phyloP scores from a whole-genome alignment of 2,329 filamentous ascomycete genomes.

The Pseudopyricularia cyperi region DNA sequence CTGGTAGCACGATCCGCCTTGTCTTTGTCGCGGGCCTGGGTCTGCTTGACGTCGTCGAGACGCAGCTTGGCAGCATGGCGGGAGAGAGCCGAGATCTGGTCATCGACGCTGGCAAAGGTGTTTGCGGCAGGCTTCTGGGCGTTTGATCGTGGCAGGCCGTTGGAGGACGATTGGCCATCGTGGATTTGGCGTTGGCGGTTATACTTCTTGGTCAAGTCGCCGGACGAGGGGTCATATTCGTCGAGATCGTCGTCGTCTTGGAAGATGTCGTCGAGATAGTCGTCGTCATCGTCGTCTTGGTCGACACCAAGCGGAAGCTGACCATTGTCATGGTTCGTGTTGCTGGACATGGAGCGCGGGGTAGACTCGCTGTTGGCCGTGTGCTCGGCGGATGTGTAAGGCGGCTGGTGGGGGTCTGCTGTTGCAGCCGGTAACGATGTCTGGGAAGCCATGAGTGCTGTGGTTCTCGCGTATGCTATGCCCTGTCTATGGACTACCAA shows the following conservation, averaged over 20 bases:
- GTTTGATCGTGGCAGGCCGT: conserved; percentile 54
- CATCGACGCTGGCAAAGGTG: conserved; percentile 67
- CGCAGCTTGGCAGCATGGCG: conserved; percentile 78
- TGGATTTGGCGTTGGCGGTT: conserved; percentile 65
- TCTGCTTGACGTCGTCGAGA: conserved; percentile 51
- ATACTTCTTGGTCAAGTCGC: conserved; percentile 74
- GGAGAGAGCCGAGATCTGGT: conserved; percentile 74
- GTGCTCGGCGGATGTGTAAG: conserved; percentile 28
- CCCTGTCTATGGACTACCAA: neutral
- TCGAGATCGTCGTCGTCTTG: conserved; percentile 36
- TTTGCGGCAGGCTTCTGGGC: conserved; percentile 70
- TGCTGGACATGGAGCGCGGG: conserved; percentile 5
- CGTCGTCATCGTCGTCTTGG: conserved; percentile 23
- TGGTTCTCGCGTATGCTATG: neutral
- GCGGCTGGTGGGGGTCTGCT: conserved; percentile 29
- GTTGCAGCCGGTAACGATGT: neutral
- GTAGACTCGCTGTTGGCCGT: conserved; percentile 20
- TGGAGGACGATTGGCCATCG: conserved; percentile 20
- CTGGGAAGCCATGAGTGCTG: neutral
- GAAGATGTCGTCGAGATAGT: conserved; percentile 27
- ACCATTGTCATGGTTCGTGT: conserved; percentile 18
- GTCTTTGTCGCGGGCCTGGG: conserved; percentile 54
- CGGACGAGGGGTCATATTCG: conserved; percentile 40
- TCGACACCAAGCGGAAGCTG: conserved; percentile 12
- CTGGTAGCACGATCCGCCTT: conserved; percentile 87